A percentile compares a stretch with the other conserved stretches of the same genome.
These are phyloP conservation scores for Globisporangium emineosum DNA, from an alignment of 352 stramenopile genomes.

Conservation along the genomic window DNA sequence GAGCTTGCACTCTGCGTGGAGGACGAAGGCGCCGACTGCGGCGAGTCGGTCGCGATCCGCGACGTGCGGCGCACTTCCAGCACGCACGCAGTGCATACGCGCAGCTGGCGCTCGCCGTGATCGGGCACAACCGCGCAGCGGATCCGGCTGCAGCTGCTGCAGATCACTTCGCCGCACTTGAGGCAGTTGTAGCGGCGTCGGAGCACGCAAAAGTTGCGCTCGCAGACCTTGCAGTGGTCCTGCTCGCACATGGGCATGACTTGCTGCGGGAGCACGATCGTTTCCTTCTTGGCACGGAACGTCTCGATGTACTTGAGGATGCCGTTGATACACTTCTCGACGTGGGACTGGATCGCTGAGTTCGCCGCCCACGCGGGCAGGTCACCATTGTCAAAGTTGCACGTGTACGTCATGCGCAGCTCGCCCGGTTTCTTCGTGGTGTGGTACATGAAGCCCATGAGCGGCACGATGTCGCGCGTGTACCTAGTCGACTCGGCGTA, in stretches of 20 bases:
- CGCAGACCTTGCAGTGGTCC: slow-evolving; percentile 67
- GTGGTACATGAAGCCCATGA: slow-evolving; percentile 88
- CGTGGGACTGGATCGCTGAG: slow-evolving; percentile 83
- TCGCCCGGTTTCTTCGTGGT: slow-evolving; percentile 76
- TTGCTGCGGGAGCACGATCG: slow-evolving; percentile 74
- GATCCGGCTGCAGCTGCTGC: slow-evolving; percentile 71
- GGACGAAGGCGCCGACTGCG: slow-evolving; percentile 9
- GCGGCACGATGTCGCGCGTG: slow-evolving; percentile 65
- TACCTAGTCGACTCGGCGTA: slow-evolving; percentile 66
- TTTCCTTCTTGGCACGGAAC: slow-evolving; percentile 62
- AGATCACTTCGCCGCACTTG: slow-evolving; percentile 80
- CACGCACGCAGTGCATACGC: slow-evolving; percentile 78
- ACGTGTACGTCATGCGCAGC: slow-evolving; percentile 84
- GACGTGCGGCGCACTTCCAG: slow-evolving; percentile 61
- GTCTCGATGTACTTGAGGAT: slow-evolving; percentile 86
- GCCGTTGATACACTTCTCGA: slow-evolving; percentile 83
- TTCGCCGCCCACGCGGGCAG: slow-evolving; percentile 80
- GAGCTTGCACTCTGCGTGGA: background rate
- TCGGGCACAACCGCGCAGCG: slow-evolving; percentile 63
- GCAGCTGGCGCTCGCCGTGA: slow-evolving; percentile 67
- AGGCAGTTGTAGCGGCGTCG: slow-evolving; percentile 80
- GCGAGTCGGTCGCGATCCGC: slow-evolving; percentile 26
- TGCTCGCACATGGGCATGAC: slow-evolving; percentile 72
- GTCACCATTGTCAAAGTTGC: slow-evolving; percentile 84
- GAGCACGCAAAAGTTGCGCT: slow-evolving; percentile 74